Evolutionary conservation across 2,329 filamentous ascomycete species (phyloP).

Genomic region (Aspergillus unguis): DNA sequence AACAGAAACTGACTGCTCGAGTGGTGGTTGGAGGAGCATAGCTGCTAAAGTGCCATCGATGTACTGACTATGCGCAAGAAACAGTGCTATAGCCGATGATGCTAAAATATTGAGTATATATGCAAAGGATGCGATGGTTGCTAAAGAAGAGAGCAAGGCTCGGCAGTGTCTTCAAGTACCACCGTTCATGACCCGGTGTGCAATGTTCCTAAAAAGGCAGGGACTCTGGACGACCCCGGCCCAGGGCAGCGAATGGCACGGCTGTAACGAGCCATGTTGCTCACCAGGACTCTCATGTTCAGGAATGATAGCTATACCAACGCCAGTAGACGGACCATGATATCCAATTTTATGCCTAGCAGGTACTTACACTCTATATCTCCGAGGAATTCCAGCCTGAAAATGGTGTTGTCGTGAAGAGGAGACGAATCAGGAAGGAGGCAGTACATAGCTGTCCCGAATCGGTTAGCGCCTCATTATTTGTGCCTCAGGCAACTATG

Average conservation of each 20-base stretch:
- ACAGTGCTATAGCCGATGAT: neutral
- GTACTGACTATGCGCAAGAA: neutral
- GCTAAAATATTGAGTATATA: slow-evolving; percentile 1
- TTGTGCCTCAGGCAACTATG: slow-evolving; percentile 12
- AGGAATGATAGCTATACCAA: neutral
- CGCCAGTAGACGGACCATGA: neutral
- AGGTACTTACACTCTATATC: neutral
- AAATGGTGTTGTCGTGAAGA: neutral
- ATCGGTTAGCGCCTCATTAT: slow-evolving; percentile 4
- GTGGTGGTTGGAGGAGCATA: neutral
- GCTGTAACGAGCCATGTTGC: neutral
- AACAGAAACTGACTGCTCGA: neutral
- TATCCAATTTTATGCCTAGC: neutral
- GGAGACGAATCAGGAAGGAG: slow-evolving; percentile 2
- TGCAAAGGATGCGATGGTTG: neutral
- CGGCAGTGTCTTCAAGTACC: too few species aligned
- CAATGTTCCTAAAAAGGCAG: slow-evolving; percentile 4
- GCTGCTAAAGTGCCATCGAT: neutral
- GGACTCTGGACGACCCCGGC: slow-evolving; percentile 1
- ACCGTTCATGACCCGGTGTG: neutral
- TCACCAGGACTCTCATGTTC: neutral
- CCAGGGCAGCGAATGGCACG: neutral
- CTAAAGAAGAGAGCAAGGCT: neutral
- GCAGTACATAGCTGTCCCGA: neutral
- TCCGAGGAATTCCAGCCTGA: neutral